phyloP scores from a whole-genome alignment of 805 yeast species.

The Saccharomycopsis javanensis region DNA sequence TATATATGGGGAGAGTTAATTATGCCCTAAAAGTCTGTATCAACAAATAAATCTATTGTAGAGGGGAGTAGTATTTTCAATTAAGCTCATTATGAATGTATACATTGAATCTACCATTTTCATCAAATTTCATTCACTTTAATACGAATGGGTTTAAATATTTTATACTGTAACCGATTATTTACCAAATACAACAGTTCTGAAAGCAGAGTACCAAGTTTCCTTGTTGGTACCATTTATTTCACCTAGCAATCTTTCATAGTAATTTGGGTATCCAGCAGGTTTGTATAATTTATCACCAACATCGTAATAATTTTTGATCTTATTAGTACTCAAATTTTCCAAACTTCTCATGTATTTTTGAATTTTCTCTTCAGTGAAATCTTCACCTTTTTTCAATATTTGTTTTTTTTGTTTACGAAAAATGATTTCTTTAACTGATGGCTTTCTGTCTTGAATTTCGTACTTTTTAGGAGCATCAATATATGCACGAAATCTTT shows the following conservation, averaged over 20 bases:
- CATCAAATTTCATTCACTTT: too few species aligned
- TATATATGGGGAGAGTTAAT: too few species aligned
- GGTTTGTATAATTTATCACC: conserved; percentile 64
- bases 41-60: too few species aligned
- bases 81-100: too few species aligned
- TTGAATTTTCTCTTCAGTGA: conserved; percentile 38
- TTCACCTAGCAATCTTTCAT: conserved; percentile 59
- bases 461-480: conserved; percentile 35
- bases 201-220: conserved; percentile 51
- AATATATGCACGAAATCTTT: conserved; percentile 43
- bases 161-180: conserved; percentile 23
- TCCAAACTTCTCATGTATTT: conserved; percentile 34
- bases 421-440: conserved; percentile 32
- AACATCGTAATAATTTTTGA: conserved; percentile 45
- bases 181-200: conserved; percentile 70
- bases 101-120: too few species aligned
- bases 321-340: conserved; percentile 11
- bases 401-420: conserved; percentile 28
- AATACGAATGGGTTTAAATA: too few species aligned
- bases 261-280: conserved; percentile 78
- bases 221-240: conserved; percentile 65
- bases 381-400: conserved; percentile 35
- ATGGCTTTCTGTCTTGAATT: conserved; percentile 31
- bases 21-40: too few species aligned
- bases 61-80: too few species aligned